A percentile compares a stretch with the other conserved stretches of the same genome.
phyloP scores from a whole-genome alignment of 1,284 basidiomycete species.

The Puccinia horiana region DNA sequence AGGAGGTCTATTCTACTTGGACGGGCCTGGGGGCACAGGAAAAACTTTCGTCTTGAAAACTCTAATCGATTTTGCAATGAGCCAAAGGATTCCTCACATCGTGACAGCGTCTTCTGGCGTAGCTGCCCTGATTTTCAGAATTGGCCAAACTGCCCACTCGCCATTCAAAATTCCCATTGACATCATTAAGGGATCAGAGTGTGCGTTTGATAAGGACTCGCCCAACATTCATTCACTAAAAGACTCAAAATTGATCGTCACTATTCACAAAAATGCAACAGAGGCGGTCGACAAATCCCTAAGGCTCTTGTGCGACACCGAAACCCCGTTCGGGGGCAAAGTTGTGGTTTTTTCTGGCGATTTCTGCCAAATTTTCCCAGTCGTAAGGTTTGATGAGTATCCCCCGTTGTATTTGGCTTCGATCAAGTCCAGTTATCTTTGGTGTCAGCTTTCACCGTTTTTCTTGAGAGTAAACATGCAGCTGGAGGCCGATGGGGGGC shows the following conservation, averaged over 20 bases:
- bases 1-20: not conserved
- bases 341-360: not conserved
- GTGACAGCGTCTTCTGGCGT: not conserved
- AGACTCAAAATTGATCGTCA: not conserved
- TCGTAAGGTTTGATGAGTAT: not conserved
- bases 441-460: too few relatives aligned
- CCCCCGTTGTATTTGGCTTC: not conserved
- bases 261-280: not conserved
- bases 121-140: not conserved
- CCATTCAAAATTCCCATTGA: slow-evolving; percentile 5
- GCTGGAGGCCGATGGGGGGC: too few relatives aligned
- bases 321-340: not conserved
- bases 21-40: too few relatives aligned
- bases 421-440: too few relatives aligned
- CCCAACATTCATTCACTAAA: too few relatives aligned
- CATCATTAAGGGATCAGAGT: not conserved
- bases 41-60: not conserved
- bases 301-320: not conserved
- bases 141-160: too few relatives aligned
- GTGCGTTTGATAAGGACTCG: not conserved
- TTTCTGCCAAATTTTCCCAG: slow-evolving; percentile 7
- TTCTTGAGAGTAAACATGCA: too few relatives aligned
- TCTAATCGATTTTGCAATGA: not conserved
- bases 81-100: not conserved
- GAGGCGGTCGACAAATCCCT: not conserved